phyloP scores from a whole-genome alignment of 2,329 filamentous ascomycete genomes.

The Mycosphaerelloides madeirae region DNA sequence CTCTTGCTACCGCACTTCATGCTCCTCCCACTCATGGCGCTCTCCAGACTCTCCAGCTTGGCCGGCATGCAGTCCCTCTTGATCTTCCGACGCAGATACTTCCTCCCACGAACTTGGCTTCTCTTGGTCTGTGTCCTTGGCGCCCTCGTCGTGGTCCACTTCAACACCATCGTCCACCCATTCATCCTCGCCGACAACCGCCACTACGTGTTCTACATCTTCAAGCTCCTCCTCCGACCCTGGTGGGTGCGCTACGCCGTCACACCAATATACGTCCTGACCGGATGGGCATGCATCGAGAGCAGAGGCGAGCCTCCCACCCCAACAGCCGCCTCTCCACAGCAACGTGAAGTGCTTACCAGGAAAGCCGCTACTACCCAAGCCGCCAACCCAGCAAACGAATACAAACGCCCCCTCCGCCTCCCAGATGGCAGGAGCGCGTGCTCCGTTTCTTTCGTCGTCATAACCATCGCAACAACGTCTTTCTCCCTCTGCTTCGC shows the following conservation, averaged over 20 bases:
- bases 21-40: conserved; percentile 22
- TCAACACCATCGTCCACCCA: conserved; percentile 91
- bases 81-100: conserved; percentile 30
- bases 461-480: conserved; percentile 65
- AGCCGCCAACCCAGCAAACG: conserved; percentile 2
- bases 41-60: conserved; percentile 21
- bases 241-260: conserved; percentile 44
- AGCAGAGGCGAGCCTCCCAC: conserved; percentile 43
- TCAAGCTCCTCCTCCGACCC: conserved; percentile 66
- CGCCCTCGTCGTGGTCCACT: conserved; percentile 56
- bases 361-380: not conserved
- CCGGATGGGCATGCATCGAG: conserved; percentile 64
- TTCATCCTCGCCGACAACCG: conserved; percentile 95
- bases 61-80: conserved; percentile 29
- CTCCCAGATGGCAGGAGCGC: conserved; percentile 25
- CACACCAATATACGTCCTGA: conserved; percentile 64
- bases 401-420: conserved; percentile 8
- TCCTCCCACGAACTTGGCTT: conserved; percentile 38
- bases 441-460: conserved; percentile 47
- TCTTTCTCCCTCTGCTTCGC: conserved; percentile 77
- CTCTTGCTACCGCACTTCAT: conserved; percentile 59
- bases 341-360: conserved; percentile 1
- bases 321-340: not conserved
- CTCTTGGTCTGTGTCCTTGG: conserved; percentile 34
- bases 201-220: conserved; percentile 96